Base-by-base conservation (phyloP, 1,139 yeast species). In the Taphrina populina region DNA sequence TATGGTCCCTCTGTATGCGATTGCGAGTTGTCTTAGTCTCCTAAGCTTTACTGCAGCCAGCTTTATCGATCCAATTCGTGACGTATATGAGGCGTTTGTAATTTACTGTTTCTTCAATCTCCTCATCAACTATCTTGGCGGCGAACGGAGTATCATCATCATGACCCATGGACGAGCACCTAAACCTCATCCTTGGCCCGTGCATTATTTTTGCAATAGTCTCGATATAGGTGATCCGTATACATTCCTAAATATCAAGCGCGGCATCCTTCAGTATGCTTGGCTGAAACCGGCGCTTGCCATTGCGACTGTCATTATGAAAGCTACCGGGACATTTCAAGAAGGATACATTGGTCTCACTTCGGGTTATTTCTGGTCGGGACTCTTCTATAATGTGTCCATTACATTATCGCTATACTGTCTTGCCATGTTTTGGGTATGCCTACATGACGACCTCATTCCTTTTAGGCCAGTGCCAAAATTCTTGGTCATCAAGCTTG, bases 401-500 rank as follows among this genome's bases (percentile, higher is more conserved):
- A 95, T 90, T 13, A 80, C 95, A 1, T 65, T 86, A 33, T 88
- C 96, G 3, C 72, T 92, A 21, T 92, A 88, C 67, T 82, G 88
- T 58, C 71, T 94, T 61, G 96, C 96, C 0, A 73, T 90, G 52
- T 92, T 92, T 68, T 92, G 98, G 98, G 84, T 82, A 66, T 86
- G 95, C 61, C 72, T 92, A 17, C 82, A 86, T 72, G 70, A 69
- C 5, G 97, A 90, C 64, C 75, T 92, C 63, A 76, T 74, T 56
- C 88, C 86, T 0, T 90, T 84, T 71, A 78, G 86, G 55, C 97
- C 97, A 1, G 82, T 92, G 75, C 90, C 95, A 7, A 94, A 94
- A 30, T 92, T 92, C 67, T 69, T 94, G 43, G 88, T 96, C 71
- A 95, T 92, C 54, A 92, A 92, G 68, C 76, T 88, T 62, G 87